These are phyloP conservation scores for Trifolium dubium DNA, from an alignment of 306 rosid species.

Conservation along the genomic window DNA sequence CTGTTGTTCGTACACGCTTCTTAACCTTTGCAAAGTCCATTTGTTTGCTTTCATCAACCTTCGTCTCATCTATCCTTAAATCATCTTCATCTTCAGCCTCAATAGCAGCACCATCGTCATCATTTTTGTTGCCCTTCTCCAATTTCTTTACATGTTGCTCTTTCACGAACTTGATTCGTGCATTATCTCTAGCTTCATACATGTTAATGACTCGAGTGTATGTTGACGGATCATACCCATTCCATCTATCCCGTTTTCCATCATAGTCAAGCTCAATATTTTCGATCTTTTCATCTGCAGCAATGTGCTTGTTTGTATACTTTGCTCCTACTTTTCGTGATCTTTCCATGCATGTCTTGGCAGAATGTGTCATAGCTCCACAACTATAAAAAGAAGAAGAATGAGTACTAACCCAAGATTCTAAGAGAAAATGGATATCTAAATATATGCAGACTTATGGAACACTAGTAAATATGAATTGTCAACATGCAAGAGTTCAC, in stretches of 20 bases:
- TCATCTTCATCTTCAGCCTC: constrained; percentile 62
- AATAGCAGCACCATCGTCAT: constrained; percentile 42
- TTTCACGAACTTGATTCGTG: constrained; percentile 36
- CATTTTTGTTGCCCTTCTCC: constrained; percentile 43
- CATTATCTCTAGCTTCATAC: constrained; percentile 43
- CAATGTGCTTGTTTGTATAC: constrained; percentile 36
- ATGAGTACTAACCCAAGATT: neutral
- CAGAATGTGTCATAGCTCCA: constrained; percentile 39
- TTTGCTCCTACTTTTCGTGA: constrained; percentile 43
- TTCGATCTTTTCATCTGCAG: constrained; percentile 43
- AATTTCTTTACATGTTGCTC: constrained; percentile 40
- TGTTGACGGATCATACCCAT: constrained; percentile 42
- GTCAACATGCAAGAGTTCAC: constrained; percentile 1
- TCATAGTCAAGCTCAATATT: constrained; percentile 46
- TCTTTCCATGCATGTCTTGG: constrained; percentile 43
- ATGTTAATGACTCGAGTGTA: constrained; percentile 42
- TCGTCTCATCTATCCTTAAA: constrained; percentile 72
- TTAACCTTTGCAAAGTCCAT: constrained; percentile 85
- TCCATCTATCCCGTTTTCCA: constrained; percentile 43
- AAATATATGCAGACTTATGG: constrained; percentile 6
- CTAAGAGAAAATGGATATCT: neutral
- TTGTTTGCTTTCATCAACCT: constrained; percentile 77
- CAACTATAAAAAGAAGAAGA: constrained; percentile 32
- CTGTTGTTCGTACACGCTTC: constrained; percentile 76
- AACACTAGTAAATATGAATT: neutral